Percentiles rank a stretch among this genome's conserved stretches.
Evolutionary conservation across 805 yeast species (phyloP).

Genomic region (Barnettozyma pratensis): DNA sequence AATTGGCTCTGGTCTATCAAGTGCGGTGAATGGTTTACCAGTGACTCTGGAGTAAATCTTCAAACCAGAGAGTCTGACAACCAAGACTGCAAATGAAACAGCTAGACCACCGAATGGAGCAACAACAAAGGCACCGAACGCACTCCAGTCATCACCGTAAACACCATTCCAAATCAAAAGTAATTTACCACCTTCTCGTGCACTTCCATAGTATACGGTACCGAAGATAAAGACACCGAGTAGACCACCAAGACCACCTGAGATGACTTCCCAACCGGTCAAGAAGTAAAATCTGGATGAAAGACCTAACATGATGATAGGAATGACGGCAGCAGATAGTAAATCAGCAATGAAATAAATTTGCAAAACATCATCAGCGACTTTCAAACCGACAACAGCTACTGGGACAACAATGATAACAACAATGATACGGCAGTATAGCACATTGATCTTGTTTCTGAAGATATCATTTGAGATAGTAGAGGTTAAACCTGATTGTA

Average conservation of each 20-base stretch:
- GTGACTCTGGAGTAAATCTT: constrained; percentile 19
- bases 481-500: constrained; percentile 85
- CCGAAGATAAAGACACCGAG: constrained; percentile 81
- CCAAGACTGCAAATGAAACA: constrained; percentile 49
- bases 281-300: constrained; percentile 61
- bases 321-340: constrained; percentile 82
- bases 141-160: constrained; percentile 83
- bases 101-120: constrained; percentile 81
- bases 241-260: constrained; percentile 81
- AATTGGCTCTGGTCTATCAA: constrained; percentile 23
- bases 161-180: constrained; percentile 76
- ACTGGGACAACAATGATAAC: constrained; percentile 80
- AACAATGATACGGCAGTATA: constrained; percentile 67
- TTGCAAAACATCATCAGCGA: constrained; percentile 77
- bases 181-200: constrained; percentile 71
- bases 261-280: constrained; percentile 74
- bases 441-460: constrained; percentile 67
- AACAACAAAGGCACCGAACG: constrained; percentile 90
- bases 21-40: constrained; percentile 29
- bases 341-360: constrained; percentile 89
- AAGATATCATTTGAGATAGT: constrained; percentile 86
- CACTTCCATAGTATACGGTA: constrained; percentile 65
- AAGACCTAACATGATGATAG: constrained; percentile 76
- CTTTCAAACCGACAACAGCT: constrained; percentile 75
- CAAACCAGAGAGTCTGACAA: constrained; percentile 35